Conservation (phyloP, 805 yeast species). For the Starmerella ratchasimensis region DNA sequence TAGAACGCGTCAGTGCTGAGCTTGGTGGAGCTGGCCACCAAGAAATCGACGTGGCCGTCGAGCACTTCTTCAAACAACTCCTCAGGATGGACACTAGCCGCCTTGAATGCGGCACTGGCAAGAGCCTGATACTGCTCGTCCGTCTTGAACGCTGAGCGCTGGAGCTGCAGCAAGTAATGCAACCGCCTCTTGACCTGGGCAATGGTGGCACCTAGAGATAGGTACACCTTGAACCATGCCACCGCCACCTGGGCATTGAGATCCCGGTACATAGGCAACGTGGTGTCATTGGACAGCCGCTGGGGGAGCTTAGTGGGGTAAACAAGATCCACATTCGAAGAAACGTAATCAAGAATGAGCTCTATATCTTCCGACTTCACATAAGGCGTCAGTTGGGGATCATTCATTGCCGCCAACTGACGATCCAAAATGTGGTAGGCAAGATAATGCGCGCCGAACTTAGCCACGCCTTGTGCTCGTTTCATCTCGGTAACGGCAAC, state of each 20-base stretch:
- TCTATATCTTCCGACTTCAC: conserved; percentile 1
- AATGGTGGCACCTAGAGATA: background rate
- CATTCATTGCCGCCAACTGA: no score
- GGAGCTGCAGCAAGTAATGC: background rate
- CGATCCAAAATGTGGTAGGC: background rate
- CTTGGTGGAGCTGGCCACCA: background rate
- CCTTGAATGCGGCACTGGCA: background rate
- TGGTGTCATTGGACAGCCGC: background rate
- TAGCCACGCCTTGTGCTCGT: conserved; percentile 5
- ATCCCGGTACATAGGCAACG: conserved; percentile 3
- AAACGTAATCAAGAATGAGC: conserved; percentile 6
- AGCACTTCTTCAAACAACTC: background rate
- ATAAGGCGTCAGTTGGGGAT: background rate
- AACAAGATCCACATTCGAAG: background rate
- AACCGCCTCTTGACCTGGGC: background rate
- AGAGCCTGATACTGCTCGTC: background rate
- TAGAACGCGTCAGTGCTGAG: conserved; percentile 2
- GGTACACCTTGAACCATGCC: conserved; percentile 9
- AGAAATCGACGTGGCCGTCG: background rate
- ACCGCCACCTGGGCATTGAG: conserved; percentile 3
- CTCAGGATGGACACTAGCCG: background rate
- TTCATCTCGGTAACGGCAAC: conserved; percentile 1
- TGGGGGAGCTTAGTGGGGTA: conserved; percentile 5
- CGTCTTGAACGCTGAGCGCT: background rate
- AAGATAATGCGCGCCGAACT: conserved; percentile 13